phyloP scores from a whole-genome alignment of 2,329 filamentous ascomycete genomes.

The Exophiala sideris region DNA sequence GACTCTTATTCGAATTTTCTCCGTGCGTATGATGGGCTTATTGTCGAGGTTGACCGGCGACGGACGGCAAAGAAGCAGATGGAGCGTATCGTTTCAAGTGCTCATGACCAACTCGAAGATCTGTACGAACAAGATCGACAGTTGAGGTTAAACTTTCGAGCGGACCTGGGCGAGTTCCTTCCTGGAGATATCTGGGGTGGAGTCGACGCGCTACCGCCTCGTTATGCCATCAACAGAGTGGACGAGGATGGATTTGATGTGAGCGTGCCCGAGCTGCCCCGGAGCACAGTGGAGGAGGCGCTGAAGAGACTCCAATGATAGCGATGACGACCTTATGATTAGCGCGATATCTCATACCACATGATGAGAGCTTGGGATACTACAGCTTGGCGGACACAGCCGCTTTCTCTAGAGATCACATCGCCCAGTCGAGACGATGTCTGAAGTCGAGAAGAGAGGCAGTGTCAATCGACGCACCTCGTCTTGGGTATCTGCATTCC shows the following conservation, averaged over 20 bases:
- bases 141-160: constrained; percentile 73
- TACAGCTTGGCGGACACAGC: too few relatives aligned
- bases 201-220: constrained; percentile 48
- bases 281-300: constrained; percentile 42
- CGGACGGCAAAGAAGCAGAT: constrained; percentile 71
- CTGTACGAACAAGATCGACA: constrained; percentile 69
- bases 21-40: constrained; percentile 75
- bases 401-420: too few relatives aligned
- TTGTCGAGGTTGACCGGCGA: constrained; percentile 78
- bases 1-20: constrained; percentile 87
- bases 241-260: constrained; percentile 36
- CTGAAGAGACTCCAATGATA: constrained; percentile 37
- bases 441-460: too few relatives aligned
- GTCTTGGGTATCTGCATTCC: too few relatives aligned
- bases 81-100: constrained; percentile 69
- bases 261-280: constrained; percentile 42
- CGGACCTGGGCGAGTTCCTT: constrained; percentile 79
- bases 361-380: constrained; percentile 3
- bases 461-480: too few relatives aligned
- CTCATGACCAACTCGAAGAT: constrained; percentile 70
- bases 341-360: not conserved
- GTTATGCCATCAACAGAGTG: constrained; percentile 46
- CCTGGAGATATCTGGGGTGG: constrained; percentile 86
- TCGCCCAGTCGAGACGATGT: too few relatives aligned
- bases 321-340: not conserved